Percentiles rank a stretch among this genome's conserved stretches.
phyloP scores from a whole-genome alignment of 1,139 yeast genomes.

The Candida tetrigidarum region DNA sequence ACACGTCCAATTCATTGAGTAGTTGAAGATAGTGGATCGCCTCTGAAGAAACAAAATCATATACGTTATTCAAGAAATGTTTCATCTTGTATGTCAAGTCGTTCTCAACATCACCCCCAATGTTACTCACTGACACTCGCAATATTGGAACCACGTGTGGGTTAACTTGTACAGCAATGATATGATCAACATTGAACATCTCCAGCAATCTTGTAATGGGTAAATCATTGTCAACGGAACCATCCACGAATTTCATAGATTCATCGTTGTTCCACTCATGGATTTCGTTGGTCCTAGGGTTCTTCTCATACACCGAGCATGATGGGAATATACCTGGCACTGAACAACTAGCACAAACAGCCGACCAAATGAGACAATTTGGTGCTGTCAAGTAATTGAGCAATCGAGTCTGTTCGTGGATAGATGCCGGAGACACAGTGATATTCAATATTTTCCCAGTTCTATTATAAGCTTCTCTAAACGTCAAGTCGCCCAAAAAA shows the following conservation, averaged over 20 bases:
- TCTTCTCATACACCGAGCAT: conserved; percentile 82
- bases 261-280: conserved; percentile 84
- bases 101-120: conserved; percentile 72
- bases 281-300: conserved; percentile 66
- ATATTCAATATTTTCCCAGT: conserved; percentile 62
- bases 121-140: conserved; percentile 65
- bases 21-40: conserved; percentile 77
- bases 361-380: conserved; percentile 68
- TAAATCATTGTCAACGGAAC: conserved; percentile 92
- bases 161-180: conserved; percentile 95
- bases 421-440: conserved; percentile 60
- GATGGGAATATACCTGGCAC: conserved; percentile 92
- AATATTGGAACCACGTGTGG: conserved; percentile 94
- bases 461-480: conserved; percentile 61
- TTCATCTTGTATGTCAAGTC: conserved; percentile 61
- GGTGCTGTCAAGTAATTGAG: conserved; percentile 54
- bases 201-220: conserved; percentile 91
- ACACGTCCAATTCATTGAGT: conserved; percentile 74
- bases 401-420: conserved; percentile 62
- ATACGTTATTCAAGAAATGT: conserved; percentile 55
- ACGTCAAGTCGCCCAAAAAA: conserved; percentile 88
- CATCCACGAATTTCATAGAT: conserved; percentile 86
- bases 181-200: conserved; percentile 96
- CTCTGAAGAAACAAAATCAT: conserved; percentile 69
- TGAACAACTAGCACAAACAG: conserved; percentile 96